Evolutionary conservation across 2,329 filamentous ascomycete genomes (phyloP).

Genomic region (Xylogone sp.): DNA sequence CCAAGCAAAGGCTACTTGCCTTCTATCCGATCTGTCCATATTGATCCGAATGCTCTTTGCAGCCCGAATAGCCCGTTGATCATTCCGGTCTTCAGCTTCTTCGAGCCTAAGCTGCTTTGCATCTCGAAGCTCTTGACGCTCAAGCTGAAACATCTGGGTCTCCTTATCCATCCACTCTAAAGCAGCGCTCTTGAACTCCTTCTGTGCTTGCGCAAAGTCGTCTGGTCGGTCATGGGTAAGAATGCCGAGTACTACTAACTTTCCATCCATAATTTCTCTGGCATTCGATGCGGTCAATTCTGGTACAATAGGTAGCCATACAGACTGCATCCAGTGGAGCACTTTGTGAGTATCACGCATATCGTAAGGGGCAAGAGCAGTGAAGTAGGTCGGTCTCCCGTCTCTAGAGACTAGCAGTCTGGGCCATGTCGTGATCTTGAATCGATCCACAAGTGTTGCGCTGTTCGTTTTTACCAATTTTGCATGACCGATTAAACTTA

Average conservation of each 20-base stretch:
- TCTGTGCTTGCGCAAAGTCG: constrained; percentile 72
- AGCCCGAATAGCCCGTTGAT: constrained; percentile 78
- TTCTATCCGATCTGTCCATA: constrained; percentile 81
- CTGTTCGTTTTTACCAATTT: constrained; percentile 91
- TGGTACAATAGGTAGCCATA: constrained; percentile 94
- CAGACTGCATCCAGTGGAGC: constrained; percentile 88
- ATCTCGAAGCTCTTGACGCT: constrained; percentile 88
- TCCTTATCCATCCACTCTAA: constrained; percentile 98
- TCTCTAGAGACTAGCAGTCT: constrained; percentile 85
- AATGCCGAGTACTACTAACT: constrained; percentile 90
- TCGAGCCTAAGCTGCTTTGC: constrained; percentile 94
- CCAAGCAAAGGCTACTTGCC: constrained; percentile 94
- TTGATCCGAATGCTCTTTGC: constrained; percentile 91
- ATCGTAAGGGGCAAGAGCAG: constrained; percentile 78
- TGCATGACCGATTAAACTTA: constrained; percentile 86
- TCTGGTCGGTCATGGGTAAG: constrained; percentile 76
- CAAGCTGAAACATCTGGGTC: constrained; percentile 83
- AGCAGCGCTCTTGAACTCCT: constrained; percentile 92
- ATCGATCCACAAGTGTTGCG: constrained; percentile 68
- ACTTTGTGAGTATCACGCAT: constrained; percentile 86
- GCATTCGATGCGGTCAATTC: constrained; percentile 91
- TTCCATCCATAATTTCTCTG: constrained; percentile 90
- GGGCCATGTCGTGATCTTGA: constrained; percentile 98
- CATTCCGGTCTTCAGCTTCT: constrained; percentile 89
- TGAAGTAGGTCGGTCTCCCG: constrained; percentile 86